These are phyloP conservation scores for Pelargonium australe DNA, from an alignment of 441 rosid species.

Conservation along the genomic window DNA sequence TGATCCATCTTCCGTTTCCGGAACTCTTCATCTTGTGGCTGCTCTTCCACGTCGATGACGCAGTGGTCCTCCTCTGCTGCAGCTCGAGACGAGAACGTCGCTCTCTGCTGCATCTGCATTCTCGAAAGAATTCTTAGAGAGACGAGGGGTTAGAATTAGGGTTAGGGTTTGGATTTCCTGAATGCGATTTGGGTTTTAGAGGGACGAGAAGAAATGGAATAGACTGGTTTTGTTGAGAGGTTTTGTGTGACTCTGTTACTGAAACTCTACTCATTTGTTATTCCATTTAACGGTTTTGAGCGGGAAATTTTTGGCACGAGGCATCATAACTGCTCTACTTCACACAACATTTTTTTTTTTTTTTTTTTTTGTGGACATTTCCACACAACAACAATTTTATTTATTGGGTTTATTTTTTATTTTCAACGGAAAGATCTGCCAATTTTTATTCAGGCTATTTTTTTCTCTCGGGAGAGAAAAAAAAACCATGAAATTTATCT, in stretches of 20 bases:
- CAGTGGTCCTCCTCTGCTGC: conserved; percentile 1
- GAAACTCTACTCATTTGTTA: background rate
- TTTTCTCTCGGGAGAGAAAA: too few species aligned
- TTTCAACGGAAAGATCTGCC: too few species aligned
- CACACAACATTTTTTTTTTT: too few species aligned
- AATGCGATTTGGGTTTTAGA: background rate
- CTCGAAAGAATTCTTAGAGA: background rate
- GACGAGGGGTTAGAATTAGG: background rate
- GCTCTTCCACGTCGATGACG: conserved; percentile 3
- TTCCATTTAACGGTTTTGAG: background rate
- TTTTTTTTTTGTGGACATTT: too few species aligned
- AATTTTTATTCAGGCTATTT: too few species aligned
- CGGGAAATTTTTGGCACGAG: background rate
- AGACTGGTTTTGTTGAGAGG: too few species aligned
- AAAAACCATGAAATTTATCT: too few species aligned
- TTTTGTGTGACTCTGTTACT: background rate
- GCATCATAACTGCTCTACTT: background rate
- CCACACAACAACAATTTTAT: too few species aligned
- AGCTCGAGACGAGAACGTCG: background rate
- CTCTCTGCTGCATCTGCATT: background rate
- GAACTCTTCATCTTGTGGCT: background rate
- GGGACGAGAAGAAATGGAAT: background rate
- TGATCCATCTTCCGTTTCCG: background rate
- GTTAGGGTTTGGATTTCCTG: background rate
- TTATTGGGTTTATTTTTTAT: too few species aligned